Evolutionary conservation across 1,284 basidiomycete species (phyloP).

Genomic region (Sutorius eximius): DNA sequence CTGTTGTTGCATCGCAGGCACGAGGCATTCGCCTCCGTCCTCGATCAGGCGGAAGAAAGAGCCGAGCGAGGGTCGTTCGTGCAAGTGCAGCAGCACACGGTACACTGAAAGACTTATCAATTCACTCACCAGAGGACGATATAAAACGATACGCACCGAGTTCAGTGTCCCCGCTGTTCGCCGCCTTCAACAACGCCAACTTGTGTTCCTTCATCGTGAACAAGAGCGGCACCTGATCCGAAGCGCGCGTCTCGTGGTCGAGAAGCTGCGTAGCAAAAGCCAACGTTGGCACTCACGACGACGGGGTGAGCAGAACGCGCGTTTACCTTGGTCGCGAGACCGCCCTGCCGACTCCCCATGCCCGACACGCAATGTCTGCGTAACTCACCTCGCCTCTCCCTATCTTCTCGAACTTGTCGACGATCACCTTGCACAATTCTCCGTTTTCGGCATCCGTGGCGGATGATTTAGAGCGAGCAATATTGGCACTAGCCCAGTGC

Average conservation of each 20-base stretch:
- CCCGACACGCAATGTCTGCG: conserved; percentile 91
- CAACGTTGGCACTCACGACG: not conserved
- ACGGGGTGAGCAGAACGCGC: not conserved
- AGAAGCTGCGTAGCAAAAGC: conserved; percentile 59
- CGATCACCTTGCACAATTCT: conserved; percentile 78
- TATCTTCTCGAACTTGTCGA: conserved; percentile 80
- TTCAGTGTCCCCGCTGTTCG: conserved; percentile 95
- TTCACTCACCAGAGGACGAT: not conserved
- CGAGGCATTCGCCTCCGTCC: conserved; percentile 75
- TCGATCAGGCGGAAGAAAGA: conserved; percentile 95
- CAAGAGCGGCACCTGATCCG: conserved; percentile 91
- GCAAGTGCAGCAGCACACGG: conserved; percentile 84
- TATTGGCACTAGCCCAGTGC: conserved; percentile 96
- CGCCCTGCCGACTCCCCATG: conserved; percentile 88
- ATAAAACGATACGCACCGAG: conserved; percentile 57
- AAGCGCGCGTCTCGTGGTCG: conserved; percentile 86
- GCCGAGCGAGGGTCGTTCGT: conserved; percentile 81
- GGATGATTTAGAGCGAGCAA: conserved; percentile 66
- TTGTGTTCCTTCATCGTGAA: conserved; percentile 94
- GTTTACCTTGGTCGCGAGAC: conserved; percentile 84
- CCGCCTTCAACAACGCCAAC: conserved; percentile 85
- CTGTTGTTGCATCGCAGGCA: conserved; percentile 74
- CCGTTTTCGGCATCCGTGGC: conserved; percentile 66
- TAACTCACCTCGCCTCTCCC: conserved; percentile 81
- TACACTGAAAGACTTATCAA: conserved; percentile 61